Evolutionary conservation across 768 basidiomycete species (phyloP), one percentile per base, ranked within the genome.

Genomic region (Asterophora lycoperdoides): DNA sequence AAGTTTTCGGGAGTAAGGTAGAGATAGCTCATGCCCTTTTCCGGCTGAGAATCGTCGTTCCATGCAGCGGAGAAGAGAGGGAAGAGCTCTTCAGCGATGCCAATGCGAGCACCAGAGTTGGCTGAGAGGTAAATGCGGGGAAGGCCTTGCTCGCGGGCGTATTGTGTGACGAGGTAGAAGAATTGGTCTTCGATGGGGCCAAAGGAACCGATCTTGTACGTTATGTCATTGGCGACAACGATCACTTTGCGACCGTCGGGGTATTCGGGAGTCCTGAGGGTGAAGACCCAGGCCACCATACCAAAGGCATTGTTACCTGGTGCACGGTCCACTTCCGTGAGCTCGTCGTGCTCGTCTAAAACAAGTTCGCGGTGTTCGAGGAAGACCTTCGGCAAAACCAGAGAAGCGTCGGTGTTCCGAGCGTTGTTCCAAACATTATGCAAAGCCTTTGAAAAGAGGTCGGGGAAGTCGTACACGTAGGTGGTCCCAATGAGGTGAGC

Each of bases 381-480:
- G 51, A 90, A 76, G 38, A 79, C 78, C 64, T 89, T 86, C 5
- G 96, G 96, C 30, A 83, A 60, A 30, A 77, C 75, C 43, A 93
- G 69, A 14, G 82, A 78, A 10, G 90, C 72, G 60, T 89, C 80
- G 20, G 67, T 69, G 34, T 71, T 67, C 34, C 86, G 80, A 37
- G 81, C 81, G 58, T 84, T 83, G 55, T 79, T 72, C 96, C 96
- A 99, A 53, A 93, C 78, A 60, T 93, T 92, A 61, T 93, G 89
- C 51, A 98, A 74, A 6, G 95, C 93, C 72, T 98, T 98, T 33
- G 93, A 86, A 78, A 98, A 99, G 55, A 99, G 82, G 60, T 96
- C 96, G 35, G 96, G 96, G 86, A 98, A 99, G 70, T 98, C 96
- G 69, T 98, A 98, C 28, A 89, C 94, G 65, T 98, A 99, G 43